Evolutionary conservation across 2,329 filamentous ascomycete species (phyloP).

Genomic region (Fusarium pininemorale): DNA sequence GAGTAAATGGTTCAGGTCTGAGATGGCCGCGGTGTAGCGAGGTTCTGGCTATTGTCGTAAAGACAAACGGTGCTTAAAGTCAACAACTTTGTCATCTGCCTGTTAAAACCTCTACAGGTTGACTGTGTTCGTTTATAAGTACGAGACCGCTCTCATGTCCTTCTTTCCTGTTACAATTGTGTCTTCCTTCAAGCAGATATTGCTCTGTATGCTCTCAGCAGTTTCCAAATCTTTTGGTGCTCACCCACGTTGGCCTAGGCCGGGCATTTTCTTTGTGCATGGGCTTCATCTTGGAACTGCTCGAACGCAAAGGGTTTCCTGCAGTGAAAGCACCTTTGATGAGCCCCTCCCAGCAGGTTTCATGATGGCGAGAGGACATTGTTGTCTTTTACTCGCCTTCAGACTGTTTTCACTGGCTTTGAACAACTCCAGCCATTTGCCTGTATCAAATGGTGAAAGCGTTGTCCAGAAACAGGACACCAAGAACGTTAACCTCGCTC

Average conservation of each 20-base stretch:
- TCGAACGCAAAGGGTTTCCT: background rate
- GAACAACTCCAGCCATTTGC: background rate
- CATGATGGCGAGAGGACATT: background rate
- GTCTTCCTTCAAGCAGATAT: background rate
- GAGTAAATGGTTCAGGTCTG: no score
- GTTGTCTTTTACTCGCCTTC: background rate
- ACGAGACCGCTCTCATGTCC: background rate
- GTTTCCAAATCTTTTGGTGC: background rate
- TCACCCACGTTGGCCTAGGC: background rate
- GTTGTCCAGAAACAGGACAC: background rate
- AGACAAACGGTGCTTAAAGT: no score
- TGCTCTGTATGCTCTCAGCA: background rate
- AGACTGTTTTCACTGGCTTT: background rate
- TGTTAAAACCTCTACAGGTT: background rate
- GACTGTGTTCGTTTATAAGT: background rate
- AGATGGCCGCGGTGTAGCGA: no score
- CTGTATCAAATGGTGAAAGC: background rate
- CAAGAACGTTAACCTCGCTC: background rate
- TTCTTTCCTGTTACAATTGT: background rate
- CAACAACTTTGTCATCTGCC: background rate
- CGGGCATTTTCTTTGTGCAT: background rate
- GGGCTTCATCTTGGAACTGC: background rate
- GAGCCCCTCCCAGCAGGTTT: background rate
- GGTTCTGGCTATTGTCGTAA: no score
- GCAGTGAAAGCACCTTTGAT: no score